Conservation (phyloP, 1,284 basidiomycete genomes). For the Austroboletus niveus region DNA sequence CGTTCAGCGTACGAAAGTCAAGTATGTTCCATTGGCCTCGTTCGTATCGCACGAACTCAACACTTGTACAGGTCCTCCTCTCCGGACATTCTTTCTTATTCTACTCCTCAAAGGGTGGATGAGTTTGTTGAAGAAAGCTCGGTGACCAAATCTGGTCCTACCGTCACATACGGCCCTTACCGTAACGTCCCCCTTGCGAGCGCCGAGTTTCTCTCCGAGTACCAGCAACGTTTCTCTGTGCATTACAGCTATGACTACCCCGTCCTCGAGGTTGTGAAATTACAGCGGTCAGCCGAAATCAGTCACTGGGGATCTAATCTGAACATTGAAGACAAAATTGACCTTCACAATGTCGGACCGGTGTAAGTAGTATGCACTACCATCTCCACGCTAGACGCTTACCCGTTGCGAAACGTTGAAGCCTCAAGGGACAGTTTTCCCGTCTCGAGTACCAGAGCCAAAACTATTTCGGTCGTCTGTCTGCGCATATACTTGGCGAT, state of each 20-base stretch:
- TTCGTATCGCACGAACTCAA: constrained; percentile 4
- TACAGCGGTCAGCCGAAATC: constrained; percentile 83
- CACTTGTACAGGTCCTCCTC: constrained; percentile 52
- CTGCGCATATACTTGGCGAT: constrained; percentile 71
- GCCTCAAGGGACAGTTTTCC: constrained; percentile 94
- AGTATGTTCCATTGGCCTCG: constrained; percentile 46
- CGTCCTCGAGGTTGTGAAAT: constrained; percentile 70
- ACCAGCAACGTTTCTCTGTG: constrained; percentile 67
- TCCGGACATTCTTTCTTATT: constrained; percentile 68
- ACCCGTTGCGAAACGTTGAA: constrained; percentile 31
- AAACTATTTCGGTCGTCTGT: constrained; percentile 58
- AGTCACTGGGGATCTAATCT: constrained; percentile 97
- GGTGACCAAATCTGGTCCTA: constrained; percentile 75
- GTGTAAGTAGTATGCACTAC: constrained; percentile 51
- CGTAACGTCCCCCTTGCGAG: constrained; percentile 63
- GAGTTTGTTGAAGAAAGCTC: constrained; percentile 54
- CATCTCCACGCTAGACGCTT: constrained; percentile 1
- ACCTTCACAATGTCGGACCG: constrained; percentile 86
- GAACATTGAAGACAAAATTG: constrained; percentile 88
- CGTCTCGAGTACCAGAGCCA: constrained; percentile 85
- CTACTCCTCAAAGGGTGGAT: constrained; percentile 56
- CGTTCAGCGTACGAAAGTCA: constrained; percentile 83
- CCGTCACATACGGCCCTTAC: constrained; percentile 88
- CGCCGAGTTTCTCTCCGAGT: constrained; percentile 51
- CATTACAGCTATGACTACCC: constrained; percentile 85